Base-by-base conservation (phyloP, 441 rosid genomes). In the Pelargonium exstipulatum region DNA sequence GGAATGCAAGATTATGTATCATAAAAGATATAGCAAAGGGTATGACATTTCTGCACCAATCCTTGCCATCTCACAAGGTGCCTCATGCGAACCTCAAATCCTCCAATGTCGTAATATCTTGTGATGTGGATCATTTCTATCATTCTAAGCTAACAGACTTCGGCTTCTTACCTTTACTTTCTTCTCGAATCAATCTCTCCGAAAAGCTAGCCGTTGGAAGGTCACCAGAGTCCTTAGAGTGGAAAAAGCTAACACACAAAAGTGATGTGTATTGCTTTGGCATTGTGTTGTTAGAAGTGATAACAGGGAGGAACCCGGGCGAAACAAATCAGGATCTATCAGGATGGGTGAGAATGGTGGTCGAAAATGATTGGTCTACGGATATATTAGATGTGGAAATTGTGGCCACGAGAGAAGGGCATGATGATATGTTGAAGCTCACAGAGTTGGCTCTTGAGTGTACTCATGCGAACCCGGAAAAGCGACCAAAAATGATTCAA, bases 51-150 rank as follows among this genome's bases (percentile, higher is more conserved):
- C 84, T 87, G 22, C 91, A 85, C 83, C 78, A 51, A 57, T 69
- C 80, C 57, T 69, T 85, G 8, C 78, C 83, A 43, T 73, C 80
- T 12, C 85, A 83, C 67, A 81, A 70, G 66, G 87, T 79, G 5
- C 85, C 91, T 2, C 91, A 87, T 64, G 86, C 80, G 22, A 85
- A 83, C 63, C 85, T 87, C 73, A 85, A 85, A 74, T 83, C 89
- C 7, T 76, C 87, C 35, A 85, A 85, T 29, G 73, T 85, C 5
- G 65, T 83, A 2, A 67, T 85, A 29, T 29, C 35, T 13, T 46
- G 53, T 16, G 4, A 3, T 49, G 35, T 69, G 35, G 66, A 46
- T 70, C 66, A 69, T 20, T 62, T 16, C 66, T 81, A 77, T 74
- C 74, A 43, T 2, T 62, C 82, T 5, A 87, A 84, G 81, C 76